Percentiles rank a stretch among this genome's conserved stretches.
Evolutionary conservation across 2,329 filamentous ascomycete genomes (phyloP).

Genomic region (Cercospora berteroae): DNA sequence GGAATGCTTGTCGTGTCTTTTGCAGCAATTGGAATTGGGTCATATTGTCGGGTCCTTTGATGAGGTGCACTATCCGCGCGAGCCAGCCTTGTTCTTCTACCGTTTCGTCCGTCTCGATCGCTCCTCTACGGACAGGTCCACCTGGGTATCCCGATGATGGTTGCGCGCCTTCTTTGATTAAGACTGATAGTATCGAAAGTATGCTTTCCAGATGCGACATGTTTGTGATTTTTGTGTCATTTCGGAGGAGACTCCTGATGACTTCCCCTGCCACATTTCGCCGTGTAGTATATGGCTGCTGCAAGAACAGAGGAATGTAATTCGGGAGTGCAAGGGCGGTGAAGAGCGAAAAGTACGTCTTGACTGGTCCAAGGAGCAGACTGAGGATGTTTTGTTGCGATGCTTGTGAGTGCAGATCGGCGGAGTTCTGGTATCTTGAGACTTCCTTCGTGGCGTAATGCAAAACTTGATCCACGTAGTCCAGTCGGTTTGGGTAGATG

Average conservation of each 20-base stretch:
- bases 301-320: constrained; percentile 84
- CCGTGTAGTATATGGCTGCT: constrained; percentile 88
- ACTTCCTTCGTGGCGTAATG: constrained; percentile 86
- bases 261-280: constrained; percentile 89
- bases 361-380: constrained; percentile 85
- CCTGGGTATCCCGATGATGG: constrained; percentile 78
- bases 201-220: constrained; percentile 81
- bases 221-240: constrained; percentile 75
- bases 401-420: constrained; percentile 85
- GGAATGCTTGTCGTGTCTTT: constrained; percentile 79
- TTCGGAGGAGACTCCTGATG: constrained; percentile 75
- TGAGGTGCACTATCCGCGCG: constrained; percentile 84
- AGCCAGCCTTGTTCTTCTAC: constrained; percentile 98
- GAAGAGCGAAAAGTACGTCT: constrained; percentile 88
- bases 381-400: constrained; percentile 87
- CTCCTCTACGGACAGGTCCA: constrained; percentile 68
- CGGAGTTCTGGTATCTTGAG: constrained; percentile 83
- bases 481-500: constrained; percentile 87
- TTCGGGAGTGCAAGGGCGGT: constrained; percentile 92
- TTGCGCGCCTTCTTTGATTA: constrained; percentile 91
- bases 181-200: constrained; percentile 79
- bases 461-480: constrained; percentile 93
- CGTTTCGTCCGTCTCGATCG: constrained; percentile 89
- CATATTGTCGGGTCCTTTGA: constrained; percentile 81
- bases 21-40: constrained; percentile 89